Conservation (phyloP, 2,329 filamentous ascomycete species). For the Coccinonectria pachysandricola region DNA sequence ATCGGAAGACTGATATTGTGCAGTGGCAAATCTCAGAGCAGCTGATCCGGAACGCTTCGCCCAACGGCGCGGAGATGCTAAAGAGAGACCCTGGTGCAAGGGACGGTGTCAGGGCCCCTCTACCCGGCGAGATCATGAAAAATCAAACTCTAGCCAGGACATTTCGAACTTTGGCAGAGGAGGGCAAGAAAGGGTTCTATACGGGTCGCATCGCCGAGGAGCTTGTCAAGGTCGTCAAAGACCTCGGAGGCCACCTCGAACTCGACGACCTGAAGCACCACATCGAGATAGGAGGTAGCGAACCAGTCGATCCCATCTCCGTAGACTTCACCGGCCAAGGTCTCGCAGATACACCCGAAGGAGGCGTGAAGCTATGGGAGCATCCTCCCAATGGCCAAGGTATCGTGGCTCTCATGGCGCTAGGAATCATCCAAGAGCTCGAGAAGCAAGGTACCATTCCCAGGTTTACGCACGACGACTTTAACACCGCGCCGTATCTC, state of each 20-base stretch:
- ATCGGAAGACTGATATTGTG: too few species aligned
- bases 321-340: conserved; percentile 64
- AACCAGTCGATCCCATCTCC: conserved; percentile 77
- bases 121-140: conserved; percentile 77
- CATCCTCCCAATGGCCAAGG: conserved; percentile 95
- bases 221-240: conserved; percentile 65
- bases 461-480: conserved; percentile 56
- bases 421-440: conserved; percentile 83
- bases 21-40: conserved; percentile 64
- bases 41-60: conserved; percentile 60
- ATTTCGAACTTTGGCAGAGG: conserved; percentile 64
- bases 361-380: conserved; percentile 80
- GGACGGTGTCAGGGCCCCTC: conserved; percentile 64
- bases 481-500: conserved; percentile 73
- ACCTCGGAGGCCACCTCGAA: conserved; percentile 67
- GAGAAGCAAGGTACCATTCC: conserved; percentile 67
- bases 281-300: conserved; percentile 52
- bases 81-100: conserved; percentile 61
- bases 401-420: conserved; percentile 85
- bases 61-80: conserved; percentile 79
- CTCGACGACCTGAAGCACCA: conserved; percentile 75
- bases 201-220: conserved; percentile 71
- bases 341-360: conserved; percentile 19
- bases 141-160: conserved; percentile 74
- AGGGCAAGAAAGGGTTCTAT: conserved; percentile 90